These are phyloP conservation scores for Cantharellus cinnabarinus DNA, from an alignment of 768 basidiomycete genomes.

Conservation along the genomic window DNA sequence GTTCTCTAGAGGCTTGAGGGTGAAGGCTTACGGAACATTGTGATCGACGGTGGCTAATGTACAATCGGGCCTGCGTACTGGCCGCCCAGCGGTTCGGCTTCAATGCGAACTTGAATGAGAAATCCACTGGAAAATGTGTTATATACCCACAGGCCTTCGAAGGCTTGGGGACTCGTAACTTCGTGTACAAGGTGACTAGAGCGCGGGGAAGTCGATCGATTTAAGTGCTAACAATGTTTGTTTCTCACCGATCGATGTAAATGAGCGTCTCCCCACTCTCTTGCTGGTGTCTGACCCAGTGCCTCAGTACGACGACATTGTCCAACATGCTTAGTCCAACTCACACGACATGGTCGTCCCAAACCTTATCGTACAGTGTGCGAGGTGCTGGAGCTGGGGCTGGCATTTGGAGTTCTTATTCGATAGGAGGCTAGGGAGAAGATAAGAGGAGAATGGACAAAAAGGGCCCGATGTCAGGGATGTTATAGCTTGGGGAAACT, in stretches of 20 bases:
- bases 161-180: slow-evolving; percentile 87
- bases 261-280: slow-evolving; percentile 62
- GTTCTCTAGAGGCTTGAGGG: not conserved
- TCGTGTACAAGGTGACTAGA: slow-evolving; percentile 55
- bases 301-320: not conserved
- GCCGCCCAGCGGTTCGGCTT: slow-evolving; percentile 52
- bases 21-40: slow-evolving; percentile 51
- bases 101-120: slow-evolving; percentile 7
- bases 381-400: slow-evolving; percentile 40
- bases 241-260: slow-evolving; percentile 58
- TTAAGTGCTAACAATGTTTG: not conserved
- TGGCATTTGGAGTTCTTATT: slow-evolving; percentile 24
- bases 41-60: slow-evolving; percentile 81
- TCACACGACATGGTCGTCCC: slow-evolving; percentile 89
- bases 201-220: not conserved
- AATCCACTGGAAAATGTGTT: slow-evolving; percentile 4
- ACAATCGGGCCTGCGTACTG: slow-evolving; percentile 69
- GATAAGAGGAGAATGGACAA: too few species aligned
- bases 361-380: slow-evolving; percentile 95
- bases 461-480: too few species aligned
- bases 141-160: slow-evolving; percentile 53
- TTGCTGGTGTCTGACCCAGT: slow-evolving; percentile 35
- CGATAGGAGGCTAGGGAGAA: too few species aligned
- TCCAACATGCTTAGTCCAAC: slow-evolving; percentile 13
- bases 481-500: too few species aligned